Base-by-base conservation (phyloP, 768 basidiomycete species). In the Tubosaeta brunneosetosa region DNA sequence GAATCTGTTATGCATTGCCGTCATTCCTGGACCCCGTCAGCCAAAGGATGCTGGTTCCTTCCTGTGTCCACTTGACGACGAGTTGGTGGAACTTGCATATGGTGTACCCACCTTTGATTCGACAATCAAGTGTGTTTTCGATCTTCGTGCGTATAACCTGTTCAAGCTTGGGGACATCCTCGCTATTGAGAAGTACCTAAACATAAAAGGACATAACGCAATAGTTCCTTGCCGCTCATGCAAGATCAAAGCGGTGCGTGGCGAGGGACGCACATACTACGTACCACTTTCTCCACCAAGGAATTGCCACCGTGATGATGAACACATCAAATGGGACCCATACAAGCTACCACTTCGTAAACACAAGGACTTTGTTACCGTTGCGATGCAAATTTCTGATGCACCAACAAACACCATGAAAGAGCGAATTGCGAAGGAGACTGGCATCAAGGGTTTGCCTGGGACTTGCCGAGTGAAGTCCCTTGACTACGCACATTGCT, bases 21-120 rank as follows among this genome's bases (percentile, higher is more conserved):
- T 77, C 43, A 75, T 81, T 44, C 78, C 77, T 2, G 74, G 79
- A 0, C 77, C 74, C 0, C 69, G 71, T n/a, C 71, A 73, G 38
- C 74, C 77, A 0, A 67, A 70, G 29, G 71, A 75, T 42, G 31
- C 73, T 9, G 66, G 68, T 27, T 74, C 75, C 0, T 79, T 77
- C 47, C 61, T 72, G 0, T 56, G 45, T 33, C 75, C 73, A 0
- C 55, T 75, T 1, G 56, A 71, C 6, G 56, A 75, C 2, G 75
- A 78, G 51, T 53, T 73, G 5, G 26, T 69, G 0, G 44, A 61
- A 11, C 68, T 78, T 0, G 69, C 67, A 0, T 6, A 48, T 16
- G 78, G 77, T 3, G 64, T 78, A 8, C 31, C 26, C 2, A 69
- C 73, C 0, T 74, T 64, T 43, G 59, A 76, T 22, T 22, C 22